Evolutionary conservation across 1,284 basidiomycete species (phyloP), one percentile per base, ranked within the genome.

Genomic region (Leccinum angustisporum): DNA sequence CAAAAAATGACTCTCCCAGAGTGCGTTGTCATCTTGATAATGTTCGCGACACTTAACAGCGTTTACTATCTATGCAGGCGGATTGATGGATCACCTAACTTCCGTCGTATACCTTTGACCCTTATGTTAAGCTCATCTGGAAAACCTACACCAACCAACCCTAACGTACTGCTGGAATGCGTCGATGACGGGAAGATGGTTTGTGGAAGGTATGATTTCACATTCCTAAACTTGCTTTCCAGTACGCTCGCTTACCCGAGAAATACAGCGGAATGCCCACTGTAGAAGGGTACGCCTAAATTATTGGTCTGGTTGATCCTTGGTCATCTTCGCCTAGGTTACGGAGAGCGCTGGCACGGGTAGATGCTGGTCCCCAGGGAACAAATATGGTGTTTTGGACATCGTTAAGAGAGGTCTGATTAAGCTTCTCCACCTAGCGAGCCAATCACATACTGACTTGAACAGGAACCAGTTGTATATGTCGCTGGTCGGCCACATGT

Each of bases 1-100:
- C 96, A 98, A 77, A 97, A 97, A 79, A 94, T 97, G 88, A 92
- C 92, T 11, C 79, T 98, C 4, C 92, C 94, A 0, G 95, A 97
- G 90, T 95, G 67, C 59, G 89, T 80, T 36, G 33, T 57, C 13
- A 38, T 48, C 4, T 1, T 58, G 13, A n/a, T 10, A 43, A 54
- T 46, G 21, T 14, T n/a, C 21, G 31, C 54, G 50, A 53, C 30
- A 8, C 61, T 63, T 54, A 64, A 50, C 5, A 10, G 48, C 13
- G 4, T 27, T 27, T 27, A 52, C 16, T 58, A 63, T 48, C 38
- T 57, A 33, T 58, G 27, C 66, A 95, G 93, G 68, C 90, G 95
- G 21, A 92, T 98, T 50, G 94, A 97, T 10, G 95, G 95, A 1
- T 86, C 94, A 1, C 94, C 96, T 0, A 98, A 98, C 72, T 97